These are phyloP conservation scores for Chloranthus sessilifolius DNA, from an alignment of 164 flowering plant species.

Conservation along the genomic window DNA sequence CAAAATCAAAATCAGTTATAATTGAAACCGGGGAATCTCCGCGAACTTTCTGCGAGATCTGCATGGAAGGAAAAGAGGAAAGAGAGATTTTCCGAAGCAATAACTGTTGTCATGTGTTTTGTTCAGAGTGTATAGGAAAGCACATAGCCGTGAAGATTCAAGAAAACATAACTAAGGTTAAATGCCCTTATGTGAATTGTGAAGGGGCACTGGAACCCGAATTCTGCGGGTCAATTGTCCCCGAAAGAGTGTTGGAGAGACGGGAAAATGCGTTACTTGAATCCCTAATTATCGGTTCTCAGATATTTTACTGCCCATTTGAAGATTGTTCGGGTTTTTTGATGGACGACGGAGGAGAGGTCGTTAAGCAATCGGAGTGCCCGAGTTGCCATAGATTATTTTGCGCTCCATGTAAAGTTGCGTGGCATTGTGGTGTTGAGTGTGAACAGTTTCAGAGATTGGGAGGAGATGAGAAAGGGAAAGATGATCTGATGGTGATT, in stretches of 20 bases:
- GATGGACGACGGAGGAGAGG: constrained; percentile 10
- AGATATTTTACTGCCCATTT: constrained; percentile 18
- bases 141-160: constrained; percentile 17
- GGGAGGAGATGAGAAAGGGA: constrained; percentile 14
- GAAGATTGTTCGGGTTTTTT: constrained; percentile 15
- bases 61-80: constrained; percentile 15
- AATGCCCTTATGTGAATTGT: constrained; percentile 14
- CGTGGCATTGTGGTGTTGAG: constrained; percentile 29
- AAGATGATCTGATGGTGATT: constrained; percentile 26
- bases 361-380: constrained; percentile 22
- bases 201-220: constrained; percentile 11
- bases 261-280: constrained; percentile 20
- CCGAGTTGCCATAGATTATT: constrained; percentile 33
- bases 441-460: constrained; percentile 27
- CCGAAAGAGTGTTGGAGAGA: constrained; percentile 11
- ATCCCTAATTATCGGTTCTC: constrained; percentile 11
- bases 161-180: constrained; percentile 13
- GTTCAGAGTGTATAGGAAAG: constrained; percentile 16
- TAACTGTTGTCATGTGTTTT: constrained; percentile 17
- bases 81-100: constrained; percentile 13
- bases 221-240: constrained; percentile 10
- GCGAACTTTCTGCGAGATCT: constrained; percentile 17
- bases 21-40: background rate
- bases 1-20: background rate
- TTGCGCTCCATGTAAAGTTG: constrained; percentile 35